Conservation (phyloP, 257 asterid species). For the Solanum raphanifolium region DNA sequence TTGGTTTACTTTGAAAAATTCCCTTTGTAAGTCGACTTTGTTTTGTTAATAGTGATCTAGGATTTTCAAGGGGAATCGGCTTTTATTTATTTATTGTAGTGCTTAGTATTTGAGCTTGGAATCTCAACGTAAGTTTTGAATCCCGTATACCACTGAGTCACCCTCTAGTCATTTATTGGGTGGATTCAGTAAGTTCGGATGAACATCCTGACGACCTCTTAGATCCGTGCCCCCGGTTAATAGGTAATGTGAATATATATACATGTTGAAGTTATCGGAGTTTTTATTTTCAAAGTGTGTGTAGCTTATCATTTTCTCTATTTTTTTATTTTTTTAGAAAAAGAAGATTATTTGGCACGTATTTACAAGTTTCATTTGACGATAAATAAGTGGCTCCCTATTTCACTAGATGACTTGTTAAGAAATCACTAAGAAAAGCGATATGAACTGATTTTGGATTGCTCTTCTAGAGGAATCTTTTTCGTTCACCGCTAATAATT, state of each 20-base stretch:
- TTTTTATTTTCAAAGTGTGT: neutral
- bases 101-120: neutral
- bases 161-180: neutral
- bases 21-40: neutral
- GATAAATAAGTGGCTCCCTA: neutral
- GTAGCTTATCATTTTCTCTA: neutral
- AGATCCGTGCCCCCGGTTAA: neutral
- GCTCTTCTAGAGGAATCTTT: neutral
- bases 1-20: neutral
- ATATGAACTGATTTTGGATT: neutral
- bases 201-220: neutral
- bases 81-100: neutral
- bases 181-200: neutral
- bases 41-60: neutral
- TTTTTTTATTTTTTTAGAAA: neutral
- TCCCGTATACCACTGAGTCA: neutral
- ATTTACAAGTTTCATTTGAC: neutral
- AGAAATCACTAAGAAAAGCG: neutral
- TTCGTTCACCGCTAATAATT: neutral
- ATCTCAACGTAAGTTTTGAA: neutral
- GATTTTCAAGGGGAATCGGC: neutral
- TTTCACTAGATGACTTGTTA: neutral
- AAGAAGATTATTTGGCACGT: neutral
- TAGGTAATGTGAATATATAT: neutral
- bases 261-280: neutral